Evolutionary conservation across 1,284 basidiomycete genomes (phyloP).

Genomic region (Cystobasidium sp.): DNA sequence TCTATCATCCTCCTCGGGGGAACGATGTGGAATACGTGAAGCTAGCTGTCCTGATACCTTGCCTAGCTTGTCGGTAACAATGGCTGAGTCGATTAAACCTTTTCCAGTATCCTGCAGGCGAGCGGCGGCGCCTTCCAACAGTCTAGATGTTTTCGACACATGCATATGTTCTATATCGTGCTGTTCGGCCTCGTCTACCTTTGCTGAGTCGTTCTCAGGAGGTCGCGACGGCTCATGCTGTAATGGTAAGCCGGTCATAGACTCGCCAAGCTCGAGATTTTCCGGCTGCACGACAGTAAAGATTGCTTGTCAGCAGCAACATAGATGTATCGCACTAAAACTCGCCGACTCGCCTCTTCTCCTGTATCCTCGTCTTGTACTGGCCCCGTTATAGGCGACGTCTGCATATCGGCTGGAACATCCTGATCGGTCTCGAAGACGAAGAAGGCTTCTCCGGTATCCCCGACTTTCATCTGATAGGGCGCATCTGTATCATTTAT

Average conservation of each 20-base stretch:
- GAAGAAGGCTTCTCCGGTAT: slow-evolving; percentile 98
- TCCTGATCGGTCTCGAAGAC: slow-evolving; percentile 96
- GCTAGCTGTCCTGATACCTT: slow-evolving; percentile 8
- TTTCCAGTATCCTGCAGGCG: slow-evolving; percentile 16
- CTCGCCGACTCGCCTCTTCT: slow-evolving; percentile 13
- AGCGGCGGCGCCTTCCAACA: slow-evolving; percentile 19
- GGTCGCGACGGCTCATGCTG: background rate
- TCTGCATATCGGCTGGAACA: slow-evolving; percentile 90
- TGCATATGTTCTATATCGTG: slow-evolving; percentile 2
- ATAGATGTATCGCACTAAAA: background rate
- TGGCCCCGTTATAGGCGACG: slow-evolving; percentile 67
- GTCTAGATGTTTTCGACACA: slow-evolving; percentile 18
- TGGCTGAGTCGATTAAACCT: slow-evolving; percentile 10
- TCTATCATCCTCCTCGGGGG: slow-evolving; percentile 9
- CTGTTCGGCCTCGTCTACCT: background rate
- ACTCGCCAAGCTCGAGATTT: slow-evolving; percentile 42
- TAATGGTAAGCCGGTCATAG: slow-evolving; percentile 14
- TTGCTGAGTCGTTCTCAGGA: slow-evolving; percentile 5
- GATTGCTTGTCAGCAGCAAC: background rate
- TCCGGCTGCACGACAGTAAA: slow-evolving; percentile 29
- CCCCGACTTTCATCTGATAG: slow-evolving; percentile 98
- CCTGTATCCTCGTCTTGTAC: slow-evolving; percentile 46
- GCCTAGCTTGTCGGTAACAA: slow-evolving; percentile 12
- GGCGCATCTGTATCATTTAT: slow-evolving; percentile 75
- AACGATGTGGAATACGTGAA: background rate